phyloP scores from a whole-genome alignment of 352 stramenopile species.

The Blastocystis hominis region DNA sequence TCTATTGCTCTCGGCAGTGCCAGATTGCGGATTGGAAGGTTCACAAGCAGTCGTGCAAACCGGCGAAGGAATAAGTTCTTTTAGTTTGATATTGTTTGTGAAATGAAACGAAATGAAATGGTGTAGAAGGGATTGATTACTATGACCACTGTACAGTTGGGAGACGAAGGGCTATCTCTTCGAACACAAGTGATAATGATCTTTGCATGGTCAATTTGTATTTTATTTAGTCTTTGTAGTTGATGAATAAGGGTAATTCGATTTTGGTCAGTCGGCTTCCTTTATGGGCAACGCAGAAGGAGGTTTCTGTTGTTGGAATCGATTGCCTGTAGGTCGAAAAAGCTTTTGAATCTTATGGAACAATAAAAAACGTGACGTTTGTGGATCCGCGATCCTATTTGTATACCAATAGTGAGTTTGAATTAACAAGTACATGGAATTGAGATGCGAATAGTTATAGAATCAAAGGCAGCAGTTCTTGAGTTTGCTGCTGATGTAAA shows the following conservation, averaged over 20 bases:
- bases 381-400: background rate
- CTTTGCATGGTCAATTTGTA: no score
- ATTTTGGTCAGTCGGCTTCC: no score
- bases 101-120: no score
- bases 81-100: no score
- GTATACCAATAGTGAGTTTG: background rate
- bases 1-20: conserved; percentile 27
- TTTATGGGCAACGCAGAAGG: no score
- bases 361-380: background rate
- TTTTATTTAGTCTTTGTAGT: no score
- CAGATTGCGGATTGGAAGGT: conserved; percentile 53
- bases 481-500: background rate
- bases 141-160: no score
- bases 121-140: no score
- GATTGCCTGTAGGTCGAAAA: background rate
- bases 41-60: conserved; percentile 12
- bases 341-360: background rate
- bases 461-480: background rate
- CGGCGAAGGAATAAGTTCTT: background rate
- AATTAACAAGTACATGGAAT: background rate
- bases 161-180: no score
- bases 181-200: no score
- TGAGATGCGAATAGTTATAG: background rate
- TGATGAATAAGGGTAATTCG: no score
- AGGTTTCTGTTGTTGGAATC: no score